phyloP scores from a whole-genome alignment of 208 protist genomes.

The Herpetomonas tarakana region DNA sequence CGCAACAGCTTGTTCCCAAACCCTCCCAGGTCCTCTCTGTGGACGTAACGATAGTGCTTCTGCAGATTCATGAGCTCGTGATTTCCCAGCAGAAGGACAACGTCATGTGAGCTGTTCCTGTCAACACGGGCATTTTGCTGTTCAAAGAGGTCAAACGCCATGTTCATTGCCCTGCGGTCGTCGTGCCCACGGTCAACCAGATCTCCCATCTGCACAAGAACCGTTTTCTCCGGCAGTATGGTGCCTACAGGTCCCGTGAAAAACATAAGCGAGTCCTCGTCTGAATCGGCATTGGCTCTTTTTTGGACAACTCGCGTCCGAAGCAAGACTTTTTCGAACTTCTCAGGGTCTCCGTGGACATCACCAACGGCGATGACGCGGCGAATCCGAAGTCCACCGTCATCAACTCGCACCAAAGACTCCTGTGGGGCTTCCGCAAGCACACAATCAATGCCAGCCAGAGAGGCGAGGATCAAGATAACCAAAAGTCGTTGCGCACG shows the following conservation, averaged over 20 bases:
- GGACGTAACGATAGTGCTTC: constrained; percentile 63
- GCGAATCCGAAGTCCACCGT: too few relatives aligned
- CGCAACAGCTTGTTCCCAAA: constrained; percentile 49
- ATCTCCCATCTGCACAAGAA: constrained; percentile 80
- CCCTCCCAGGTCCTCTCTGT: constrained; percentile 42
- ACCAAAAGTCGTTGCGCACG: too few relatives aligned
- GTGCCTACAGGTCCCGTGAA: constrained; percentile 3
- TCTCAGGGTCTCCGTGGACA: constrained; percentile 66
- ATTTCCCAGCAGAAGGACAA: constrained; percentile 81
- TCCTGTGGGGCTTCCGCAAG: too few relatives aligned
- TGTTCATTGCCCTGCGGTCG: constrained; percentile 40
- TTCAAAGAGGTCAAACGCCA: constrained; percentile 49
- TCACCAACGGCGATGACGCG: constrained; percentile 71
- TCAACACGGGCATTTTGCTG: constrained; percentile 18
- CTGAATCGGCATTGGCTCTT: neutral
- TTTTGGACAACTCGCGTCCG: constrained; percentile 36
- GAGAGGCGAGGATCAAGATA: too few relatives aligned
- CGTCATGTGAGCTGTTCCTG: constrained; percentile 25
- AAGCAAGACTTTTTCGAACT: constrained; percentile 51
- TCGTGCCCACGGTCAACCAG: constrained; percentile 75
- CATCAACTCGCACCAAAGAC: too few relatives aligned
- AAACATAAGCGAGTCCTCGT: neutral
- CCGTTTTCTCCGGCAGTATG: constrained; percentile 27
- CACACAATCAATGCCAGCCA: too few relatives aligned
- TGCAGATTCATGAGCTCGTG: constrained; percentile 87